Conservation (phyloP, 1,284 basidiomycete species). For the Austropuccinia psidii region DNA sequence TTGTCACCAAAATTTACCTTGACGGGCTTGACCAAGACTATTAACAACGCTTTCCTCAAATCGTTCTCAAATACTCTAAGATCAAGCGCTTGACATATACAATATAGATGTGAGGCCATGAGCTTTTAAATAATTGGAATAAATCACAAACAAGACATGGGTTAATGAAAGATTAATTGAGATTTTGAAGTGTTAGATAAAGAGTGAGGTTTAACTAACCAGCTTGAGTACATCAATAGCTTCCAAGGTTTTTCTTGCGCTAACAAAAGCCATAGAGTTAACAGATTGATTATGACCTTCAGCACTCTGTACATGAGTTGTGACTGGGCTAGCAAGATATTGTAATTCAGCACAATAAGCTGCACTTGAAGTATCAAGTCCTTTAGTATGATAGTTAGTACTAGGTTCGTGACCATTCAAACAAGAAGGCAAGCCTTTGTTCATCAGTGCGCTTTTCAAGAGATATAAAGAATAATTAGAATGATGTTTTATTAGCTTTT, state of each 20-base stretch:
- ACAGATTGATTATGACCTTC: constrained; percentile 66
- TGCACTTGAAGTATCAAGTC: constrained; percentile 72
- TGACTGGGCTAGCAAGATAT: constrained; percentile 73
- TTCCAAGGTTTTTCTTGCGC: constrained; percentile 65
- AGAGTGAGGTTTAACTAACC: constrained; percentile 25
- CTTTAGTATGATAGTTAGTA: constrained; percentile 54
- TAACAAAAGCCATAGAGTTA: constrained; percentile 71
- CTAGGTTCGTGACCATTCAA: constrained; percentile 64
- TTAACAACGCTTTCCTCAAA: background rate
- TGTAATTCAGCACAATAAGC: constrained; percentile 73
- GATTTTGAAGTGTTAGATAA: background rate
- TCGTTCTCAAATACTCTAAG: constrained; percentile 11
- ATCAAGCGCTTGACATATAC: constrained; percentile 32
- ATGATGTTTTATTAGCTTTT: background rate
- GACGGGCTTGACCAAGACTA: background rate
- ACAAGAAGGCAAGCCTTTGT: constrained; percentile 69
- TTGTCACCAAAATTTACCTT: background rate
- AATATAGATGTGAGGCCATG: constrained; percentile 31
- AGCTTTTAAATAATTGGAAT: background rate
- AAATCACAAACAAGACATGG: background rate
- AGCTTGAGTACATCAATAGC: constrained; percentile 68
- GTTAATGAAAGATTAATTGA: background rate
- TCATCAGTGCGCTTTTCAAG: constrained; percentile 57
- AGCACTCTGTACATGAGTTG: constrained; percentile 55
- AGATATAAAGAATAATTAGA: background rate